phyloP scores from a whole-genome alignment of 768 basidiomycete species.

The Mycena vitilis region DNA sequence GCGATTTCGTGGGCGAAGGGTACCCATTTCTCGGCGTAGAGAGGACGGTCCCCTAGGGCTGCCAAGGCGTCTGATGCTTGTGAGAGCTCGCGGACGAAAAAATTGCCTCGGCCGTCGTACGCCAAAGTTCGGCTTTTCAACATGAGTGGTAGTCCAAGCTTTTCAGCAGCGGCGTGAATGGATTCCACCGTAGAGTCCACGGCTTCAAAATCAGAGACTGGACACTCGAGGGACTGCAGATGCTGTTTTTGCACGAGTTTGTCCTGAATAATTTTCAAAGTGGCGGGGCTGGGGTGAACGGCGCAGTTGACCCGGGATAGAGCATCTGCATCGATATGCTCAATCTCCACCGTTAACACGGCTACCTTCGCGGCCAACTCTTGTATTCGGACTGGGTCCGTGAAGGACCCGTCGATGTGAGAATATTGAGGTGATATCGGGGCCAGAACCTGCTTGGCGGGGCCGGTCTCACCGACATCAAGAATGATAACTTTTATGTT shows the following conservation, averaged over 20 bases:
- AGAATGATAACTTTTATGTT: constrained; percentile 88
- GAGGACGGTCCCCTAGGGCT: constrained; percentile 70
- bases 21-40: constrained; percentile 97
- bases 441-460: constrained; percentile 89
- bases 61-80: constrained; percentile 64
- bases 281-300: constrained; percentile 84
- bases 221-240: constrained; percentile 71
- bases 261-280: constrained; percentile 91
- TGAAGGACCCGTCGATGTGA: constrained; percentile 92
- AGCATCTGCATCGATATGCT: constrained; percentile 88
- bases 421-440: constrained; percentile 58
- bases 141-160: constrained; percentile 91
- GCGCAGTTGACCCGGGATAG: constrained; percentile 69
- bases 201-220: constrained; percentile 68
- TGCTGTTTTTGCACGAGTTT: constrained; percentile 82
- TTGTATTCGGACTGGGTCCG: constrained; percentile 80
- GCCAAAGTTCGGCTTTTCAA: constrained; percentile 95
- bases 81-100: constrained; percentile 67
- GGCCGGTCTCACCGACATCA: constrained; percentile 81
- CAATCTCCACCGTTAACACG: constrained; percentile 94
- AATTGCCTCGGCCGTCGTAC: constrained; percentile 97
- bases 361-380: constrained; percentile 86
- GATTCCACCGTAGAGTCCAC: constrained; percentile 68
- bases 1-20: constrained; percentile 91
- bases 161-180: constrained; percentile 61